phyloP scores from a whole-genome alignment of 345 rosid genomes.

The Eucalyptus camaldulensis region DNA sequence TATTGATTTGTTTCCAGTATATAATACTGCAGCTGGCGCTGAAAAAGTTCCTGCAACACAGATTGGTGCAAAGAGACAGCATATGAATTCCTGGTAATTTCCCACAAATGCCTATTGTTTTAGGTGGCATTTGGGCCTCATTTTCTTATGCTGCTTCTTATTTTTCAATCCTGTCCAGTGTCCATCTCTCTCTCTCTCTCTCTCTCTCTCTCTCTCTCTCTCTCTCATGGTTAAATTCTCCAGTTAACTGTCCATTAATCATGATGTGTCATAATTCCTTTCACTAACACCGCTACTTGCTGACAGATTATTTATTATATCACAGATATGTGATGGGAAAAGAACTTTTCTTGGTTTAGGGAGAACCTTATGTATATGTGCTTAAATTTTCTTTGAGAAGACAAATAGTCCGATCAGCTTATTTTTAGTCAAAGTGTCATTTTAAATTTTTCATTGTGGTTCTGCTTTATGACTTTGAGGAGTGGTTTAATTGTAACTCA shows the following conservation, averaged over 20 bases:
- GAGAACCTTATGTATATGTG: background rate
- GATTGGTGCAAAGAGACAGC: constrained; percentile 56
- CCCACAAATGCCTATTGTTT: background rate
- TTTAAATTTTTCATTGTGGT: background rate
- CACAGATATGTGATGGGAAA: background rate
- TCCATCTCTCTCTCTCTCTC: background rate
- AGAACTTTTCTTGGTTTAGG: background rate
- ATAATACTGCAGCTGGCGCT: constrained; percentile 12
- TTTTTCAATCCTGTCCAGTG: background rate
- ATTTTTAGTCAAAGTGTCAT: background rate
- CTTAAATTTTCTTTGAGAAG: background rate
- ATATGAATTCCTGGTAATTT: constrained; percentile 38
- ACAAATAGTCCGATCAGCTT: background rate
- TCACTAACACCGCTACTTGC: background rate
- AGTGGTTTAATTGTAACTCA: background rate
- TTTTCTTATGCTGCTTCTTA: background rate
- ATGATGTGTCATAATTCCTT: background rate
- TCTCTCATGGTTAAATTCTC: background rate
- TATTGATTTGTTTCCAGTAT: constrained; percentile 24
- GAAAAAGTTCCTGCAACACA: constrained; percentile 19
- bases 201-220: background rate
- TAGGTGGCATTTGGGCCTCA: background rate
- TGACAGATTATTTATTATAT: background rate
- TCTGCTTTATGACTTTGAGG: background rate
- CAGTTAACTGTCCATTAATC: background rate